Evolutionary conservation across 805 yeast species (phyloP).

Genomic region (Lipomyces chichibuensis): DNA sequence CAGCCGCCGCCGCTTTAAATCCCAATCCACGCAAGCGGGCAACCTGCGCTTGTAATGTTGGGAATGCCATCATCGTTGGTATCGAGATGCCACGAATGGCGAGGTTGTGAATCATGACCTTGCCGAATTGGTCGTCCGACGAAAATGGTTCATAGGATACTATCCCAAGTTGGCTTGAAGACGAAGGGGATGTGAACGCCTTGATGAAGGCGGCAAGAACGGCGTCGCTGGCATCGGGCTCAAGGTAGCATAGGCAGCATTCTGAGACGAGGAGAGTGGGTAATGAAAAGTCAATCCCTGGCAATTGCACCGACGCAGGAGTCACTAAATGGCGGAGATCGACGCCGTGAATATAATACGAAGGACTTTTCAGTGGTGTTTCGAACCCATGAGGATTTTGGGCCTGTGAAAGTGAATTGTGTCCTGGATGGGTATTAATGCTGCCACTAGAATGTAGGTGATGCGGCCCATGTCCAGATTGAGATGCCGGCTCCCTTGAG

Average conservation of each 20-base stretch:
- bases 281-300: conserved; percentile 39
- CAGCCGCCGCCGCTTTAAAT: conserved; percentile 41
- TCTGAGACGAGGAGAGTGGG: conserved; percentile 73
- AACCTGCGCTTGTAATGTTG: conserved; percentile 51
- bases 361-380: conserved; percentile 39
- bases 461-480: neutral
- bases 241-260: conserved; percentile 74
- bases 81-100: conserved; percentile 62
- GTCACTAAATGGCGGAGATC: conserved; percentile 54
- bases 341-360: conserved; percentile 57
- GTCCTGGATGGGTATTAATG: neutral
- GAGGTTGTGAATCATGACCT: conserved; percentile 66
- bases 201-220: conserved; percentile 51
- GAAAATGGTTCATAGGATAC: conserved; percentile 73
- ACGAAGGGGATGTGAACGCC: conserved; percentile 35
- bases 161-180: conserved; percentile 39
- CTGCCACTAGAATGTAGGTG: neutral
- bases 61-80: conserved; percentile 58
- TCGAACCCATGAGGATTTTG: conserved; percentile 5
- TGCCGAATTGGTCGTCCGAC: conserved; percentile 64
- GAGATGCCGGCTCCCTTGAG: neutral
- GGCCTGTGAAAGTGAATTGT: neutral
- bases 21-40: conserved; percentile 46
- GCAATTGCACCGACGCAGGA: conserved; percentile 8
- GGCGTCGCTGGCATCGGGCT: conserved; percentile 52